Conservation (phyloP, 768 basidiomycete genomes). For the Chalciporus sphaerocephalus region DNA sequence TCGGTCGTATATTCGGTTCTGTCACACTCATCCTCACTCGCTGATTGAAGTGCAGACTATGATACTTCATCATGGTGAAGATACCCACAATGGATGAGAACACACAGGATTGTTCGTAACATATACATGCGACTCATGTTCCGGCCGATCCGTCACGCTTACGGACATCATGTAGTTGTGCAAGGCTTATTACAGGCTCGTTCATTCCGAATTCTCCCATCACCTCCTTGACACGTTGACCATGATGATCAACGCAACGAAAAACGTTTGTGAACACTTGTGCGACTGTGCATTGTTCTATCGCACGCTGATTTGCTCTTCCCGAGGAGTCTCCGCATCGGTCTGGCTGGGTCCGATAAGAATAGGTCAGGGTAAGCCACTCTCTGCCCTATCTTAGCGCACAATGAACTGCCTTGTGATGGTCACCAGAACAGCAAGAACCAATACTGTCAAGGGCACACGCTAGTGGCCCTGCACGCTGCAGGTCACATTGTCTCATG, state of each 20-base stretch:
- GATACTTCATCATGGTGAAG: neutral
- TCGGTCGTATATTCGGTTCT: neutral
- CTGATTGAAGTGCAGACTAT: neutral
- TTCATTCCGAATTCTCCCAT: too few relatives aligned
- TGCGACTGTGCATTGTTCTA: neutral
- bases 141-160: neutral
- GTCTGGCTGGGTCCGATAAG: constrained; percentile 2
- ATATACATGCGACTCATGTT: too few relatives aligned
- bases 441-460: too few relatives aligned
- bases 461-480: too few relatives aligned
- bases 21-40: neutral
- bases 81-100: neutral
- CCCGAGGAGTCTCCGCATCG: neutral
- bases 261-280: neutral
- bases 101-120: too few relatives aligned
- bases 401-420: neutral
- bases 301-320: neutral
- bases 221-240: too few relatives aligned
- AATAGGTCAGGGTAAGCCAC: neutral
- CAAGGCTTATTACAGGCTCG: neutral
- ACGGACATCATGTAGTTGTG: too few relatives aligned
- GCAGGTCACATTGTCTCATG: constrained; percentile 1
- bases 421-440: neutral
- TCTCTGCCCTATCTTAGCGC: neutral
- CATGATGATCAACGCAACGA: too few relatives aligned